Percentiles rank a stretch among this genome's conserved stretches.
Evolutionary conservation across 768 basidiomycete species (phyloP).

Genomic region (Sutorius australiensis): DNA sequence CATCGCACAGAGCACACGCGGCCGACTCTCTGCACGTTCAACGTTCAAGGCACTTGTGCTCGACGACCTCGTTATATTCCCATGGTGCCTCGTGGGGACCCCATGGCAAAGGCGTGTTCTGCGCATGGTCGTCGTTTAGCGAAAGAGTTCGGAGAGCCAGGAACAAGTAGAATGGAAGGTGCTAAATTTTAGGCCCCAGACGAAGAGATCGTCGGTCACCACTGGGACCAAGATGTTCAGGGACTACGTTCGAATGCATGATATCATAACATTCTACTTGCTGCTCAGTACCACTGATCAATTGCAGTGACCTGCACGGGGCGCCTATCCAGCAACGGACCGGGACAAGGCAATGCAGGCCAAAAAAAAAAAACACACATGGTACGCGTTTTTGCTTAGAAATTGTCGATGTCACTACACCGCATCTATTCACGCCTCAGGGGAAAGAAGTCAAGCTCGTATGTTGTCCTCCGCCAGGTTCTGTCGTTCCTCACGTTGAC

Average conservation of each 20-base stretch:
- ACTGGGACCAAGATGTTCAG: too few relatives aligned
- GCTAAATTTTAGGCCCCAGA: background rate
- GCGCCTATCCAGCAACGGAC: background rate
- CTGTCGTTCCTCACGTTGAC: background rate
- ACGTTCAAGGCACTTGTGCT: constrained; percentile 2
- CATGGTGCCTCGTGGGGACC: constrained; percentile 15
- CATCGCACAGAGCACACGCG: constrained; percentile 2
- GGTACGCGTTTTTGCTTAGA: constrained; percentile 15
- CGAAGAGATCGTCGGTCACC: too few relatives aligned
- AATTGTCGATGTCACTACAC: constrained; percentile 20
- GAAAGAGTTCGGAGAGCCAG: constrained; percentile 13
- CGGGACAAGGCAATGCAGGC: constrained; percentile 17
- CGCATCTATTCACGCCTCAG: constrained; percentile 12
- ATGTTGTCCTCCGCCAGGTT: constrained; percentile 5
- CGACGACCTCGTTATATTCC: constrained; percentile 17
- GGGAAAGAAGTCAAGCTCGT: constrained; percentile 3
- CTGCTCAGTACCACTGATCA: background rate
- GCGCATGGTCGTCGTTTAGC: constrained; percentile 14
- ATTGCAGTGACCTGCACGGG: constrained; percentile 10
- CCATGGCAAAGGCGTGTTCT: constrained; percentile 17
- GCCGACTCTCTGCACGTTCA: constrained; percentile 7
- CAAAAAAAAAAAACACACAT: constrained; percentile 1
- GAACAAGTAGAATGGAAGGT: constrained; percentile 1
- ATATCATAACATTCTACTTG: constrained; percentile 4
- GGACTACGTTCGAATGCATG: background rate